Percentiles rank a stretch among this genome's conserved stretches.
Evolutionary conservation across 805 yeast genomes (phyloP).

Genomic region (Starmerella sirachaensis): DNA sequence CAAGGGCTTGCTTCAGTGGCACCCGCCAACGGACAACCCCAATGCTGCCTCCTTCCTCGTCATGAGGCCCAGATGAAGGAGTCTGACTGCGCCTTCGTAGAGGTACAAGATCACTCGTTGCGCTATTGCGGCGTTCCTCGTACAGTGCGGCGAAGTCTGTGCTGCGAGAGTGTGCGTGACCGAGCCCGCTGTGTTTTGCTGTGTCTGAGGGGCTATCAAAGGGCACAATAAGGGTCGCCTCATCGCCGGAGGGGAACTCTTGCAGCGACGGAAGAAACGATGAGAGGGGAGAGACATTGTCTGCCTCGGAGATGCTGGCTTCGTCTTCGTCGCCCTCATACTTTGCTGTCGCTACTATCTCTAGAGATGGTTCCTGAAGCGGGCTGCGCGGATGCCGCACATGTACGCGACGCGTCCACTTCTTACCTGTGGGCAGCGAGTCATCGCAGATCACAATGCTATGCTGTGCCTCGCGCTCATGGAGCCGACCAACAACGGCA

Average conservation of each 20-base stretch:
- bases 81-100: not conserved
- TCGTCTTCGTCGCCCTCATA: constrained; percentile 1
- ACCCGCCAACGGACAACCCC: constrained; percentile 16
- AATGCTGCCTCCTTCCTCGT: constrained; percentile 6
- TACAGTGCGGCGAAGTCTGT: constrained; percentile 8
- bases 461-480: constrained; percentile 12
- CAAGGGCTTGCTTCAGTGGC: constrained; percentile 18
- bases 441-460: constrained; percentile 16
- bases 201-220: not conserved
- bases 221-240: constrained; percentile 2
- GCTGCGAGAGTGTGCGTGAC: constrained; percentile 5
- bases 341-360: constrained; percentile 15
- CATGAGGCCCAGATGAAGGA: not conserved
- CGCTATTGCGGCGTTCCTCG: constrained; percentile 9
- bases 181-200: constrained; percentile 4
- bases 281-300: not conserved
- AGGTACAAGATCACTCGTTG: not conserved
- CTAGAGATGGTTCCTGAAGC: constrained; percentile 17
- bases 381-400: constrained; percentile 20
- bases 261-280: constrained; percentile 1
- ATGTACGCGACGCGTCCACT: constrained; percentile 10
- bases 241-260: too few relatives aligned
- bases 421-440: constrained; percentile 3
- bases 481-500: constrained; percentile 14
- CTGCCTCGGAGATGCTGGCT: not conserved